phyloP scores from a whole-genome alignment of 1,284 basidiomycete species.

The Volvariella surrecta region DNA sequence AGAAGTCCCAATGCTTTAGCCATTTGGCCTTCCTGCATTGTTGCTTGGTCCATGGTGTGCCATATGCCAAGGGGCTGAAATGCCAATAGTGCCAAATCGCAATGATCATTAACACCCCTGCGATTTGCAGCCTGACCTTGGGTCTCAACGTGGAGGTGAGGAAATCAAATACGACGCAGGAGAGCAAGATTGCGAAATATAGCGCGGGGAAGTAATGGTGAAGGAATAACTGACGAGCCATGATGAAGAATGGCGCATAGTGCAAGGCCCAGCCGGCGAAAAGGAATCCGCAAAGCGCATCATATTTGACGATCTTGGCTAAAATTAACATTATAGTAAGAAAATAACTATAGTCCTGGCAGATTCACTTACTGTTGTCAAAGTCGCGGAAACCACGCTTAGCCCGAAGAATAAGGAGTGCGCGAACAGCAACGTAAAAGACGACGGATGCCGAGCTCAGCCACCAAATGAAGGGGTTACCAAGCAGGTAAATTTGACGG shows the following conservation, averaged over 20 bases:
- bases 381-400: constrained; percentile 92
- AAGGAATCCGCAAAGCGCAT: constrained; percentile 85
- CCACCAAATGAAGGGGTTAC: constrained; percentile 94
- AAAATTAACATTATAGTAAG: constrained; percentile 4
- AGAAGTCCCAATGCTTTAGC: constrained; percentile 94
- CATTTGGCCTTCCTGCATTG: constrained; percentile 78
- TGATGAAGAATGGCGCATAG: constrained; percentile 95
- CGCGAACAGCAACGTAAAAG: constrained; percentile 63
- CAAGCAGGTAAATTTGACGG: constrained; percentile 90
- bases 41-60: constrained; percentile 76
- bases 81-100: constrained; percentile 75
- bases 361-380: constrained; percentile 64
- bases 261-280: constrained; percentile 92
- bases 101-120: constrained; percentile 61
- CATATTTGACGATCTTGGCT: constrained; percentile 91
- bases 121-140: constrained; percentile 72
- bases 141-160: constrained; percentile 75
- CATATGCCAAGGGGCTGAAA: constrained; percentile 84
- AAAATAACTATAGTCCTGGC: constrained; percentile 7
- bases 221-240: constrained; percentile 93
- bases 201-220: constrained; percentile 97
- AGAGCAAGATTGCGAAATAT: constrained; percentile 86
- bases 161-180: constrained; percentile 79
- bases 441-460: constrained; percentile 66
- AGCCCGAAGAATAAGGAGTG: constrained; percentile 76